phyloP scores from a whole-genome alignment of 2,329 filamentous ascomycete genomes.

The Fusarium kyushuense region DNA sequence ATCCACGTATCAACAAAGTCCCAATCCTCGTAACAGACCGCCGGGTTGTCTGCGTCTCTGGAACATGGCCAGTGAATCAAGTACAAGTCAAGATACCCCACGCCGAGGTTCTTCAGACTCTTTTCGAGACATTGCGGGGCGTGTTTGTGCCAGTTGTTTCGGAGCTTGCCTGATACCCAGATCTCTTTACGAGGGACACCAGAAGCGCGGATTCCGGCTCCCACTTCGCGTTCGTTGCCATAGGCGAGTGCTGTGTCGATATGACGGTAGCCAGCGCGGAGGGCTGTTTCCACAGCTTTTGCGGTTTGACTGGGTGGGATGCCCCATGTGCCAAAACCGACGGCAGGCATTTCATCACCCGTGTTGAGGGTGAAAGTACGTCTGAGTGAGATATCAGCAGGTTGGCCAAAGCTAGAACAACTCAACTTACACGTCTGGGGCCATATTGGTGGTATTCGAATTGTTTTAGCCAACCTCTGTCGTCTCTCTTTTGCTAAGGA shows the following conservation, averaged over 20 bases:
- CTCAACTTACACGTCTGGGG: constrained; percentile 11
- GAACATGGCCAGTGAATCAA: constrained; percentile 79
- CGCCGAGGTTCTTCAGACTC: constrained; percentile 70
- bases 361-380: constrained; percentile 76
- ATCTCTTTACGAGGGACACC: constrained; percentile 74
- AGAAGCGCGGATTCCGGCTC: constrained; percentile 71
- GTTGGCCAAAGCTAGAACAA: neutral
- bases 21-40: constrained; percentile 81
- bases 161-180: constrained; percentile 84
- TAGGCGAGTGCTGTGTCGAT: constrained; percentile 83
- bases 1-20: constrained; percentile 84
- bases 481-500: neutral
- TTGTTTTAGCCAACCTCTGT: neutral
- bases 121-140: constrained; percentile 71
- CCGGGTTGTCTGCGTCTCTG: constrained; percentile 70
- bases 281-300: constrained; percentile 76
- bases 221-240: constrained; percentile 79
- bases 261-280: constrained; percentile 77
- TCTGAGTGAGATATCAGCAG: constrained; percentile 19
- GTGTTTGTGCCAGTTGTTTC: constrained; percentile 82
- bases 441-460: constrained; percentile 9
- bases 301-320: constrained; percentile 76
- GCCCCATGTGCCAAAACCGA: constrained; percentile 85
- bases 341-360: constrained; percentile 80
- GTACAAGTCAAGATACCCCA: constrained; percentile 77